Base-by-base conservation (phyloP, 2,329 filamentous ascomycete genomes). In the Conoideocrella luteorostrata region DNA sequence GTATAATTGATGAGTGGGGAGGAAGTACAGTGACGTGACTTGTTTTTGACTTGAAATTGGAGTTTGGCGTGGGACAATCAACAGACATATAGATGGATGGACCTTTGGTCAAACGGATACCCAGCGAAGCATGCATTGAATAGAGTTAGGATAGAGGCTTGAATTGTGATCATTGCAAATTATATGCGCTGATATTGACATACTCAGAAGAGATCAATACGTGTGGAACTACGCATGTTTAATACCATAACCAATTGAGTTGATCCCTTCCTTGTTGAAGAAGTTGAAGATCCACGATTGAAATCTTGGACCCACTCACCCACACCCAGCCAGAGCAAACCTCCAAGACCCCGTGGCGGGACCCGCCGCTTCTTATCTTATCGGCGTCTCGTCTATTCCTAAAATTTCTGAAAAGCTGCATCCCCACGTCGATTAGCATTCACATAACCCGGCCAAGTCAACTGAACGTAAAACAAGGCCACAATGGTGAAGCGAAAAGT, bases 401-500 rank as follows among this genome's bases (percentile, higher is more conserved):
- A 34, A 46, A 46, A 42, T 42, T 46, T 41, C 23, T 21, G 38
- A 33, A 42, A 46, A 34, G 34, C 39, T 42, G 34, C 39, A 22
- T 38, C 17, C 21, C 34, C 23, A 29, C 29, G 18, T 39, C 17
- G 5, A 13, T 17, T 11, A 15, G 12, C 28, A 24, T 9, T 9
- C 3, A 23, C 22, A 40, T 17, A 28, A 4, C 11, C 22, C 13
- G 12, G 28, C 24, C 23, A 7, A 18, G 24, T 15, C 20, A 6
- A 37, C 20, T 10, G 9, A 37, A 23, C n/a, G 15, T 21, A 13
- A 29, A 26, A 26, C 28, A 38, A 11, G 5, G 34, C 5, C 55
- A 65, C 49, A 35, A 93, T 88, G 81, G 86, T 81, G 47, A 95
- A 95, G 69, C 78, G 89, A 64, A 94, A 93, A 70, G 78, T 95